Evolutionary conservation across 179 eudicot species (phyloP).

Genomic region (Vitellaria paradoxa): DNA sequence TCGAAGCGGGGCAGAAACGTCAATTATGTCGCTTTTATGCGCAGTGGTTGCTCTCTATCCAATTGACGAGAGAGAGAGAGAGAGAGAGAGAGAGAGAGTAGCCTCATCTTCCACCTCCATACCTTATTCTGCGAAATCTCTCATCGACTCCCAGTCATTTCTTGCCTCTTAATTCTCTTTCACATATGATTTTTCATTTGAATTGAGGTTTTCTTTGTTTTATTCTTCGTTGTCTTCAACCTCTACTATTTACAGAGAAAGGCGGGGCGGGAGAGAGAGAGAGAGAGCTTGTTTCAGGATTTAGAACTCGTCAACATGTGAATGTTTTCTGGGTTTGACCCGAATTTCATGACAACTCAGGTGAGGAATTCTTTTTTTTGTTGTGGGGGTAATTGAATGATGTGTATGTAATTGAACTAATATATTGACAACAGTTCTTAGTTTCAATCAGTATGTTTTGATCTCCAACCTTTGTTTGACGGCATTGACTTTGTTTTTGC

Average conservation of each 20-base stretch:
- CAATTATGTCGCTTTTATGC: neutral
- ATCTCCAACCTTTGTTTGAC: neutral
- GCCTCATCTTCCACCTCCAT: conserved; percentile 9
- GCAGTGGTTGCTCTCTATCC: conserved; percentile 5
- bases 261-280: neutral
- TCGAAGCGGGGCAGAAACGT: conserved; percentile 18
- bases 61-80: neutral
- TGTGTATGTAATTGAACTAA: neutral
- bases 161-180: neutral
- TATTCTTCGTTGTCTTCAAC: neutral
- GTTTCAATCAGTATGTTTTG: neutral
- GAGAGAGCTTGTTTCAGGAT: conserved; percentile 1
- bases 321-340: conserved; percentile 8
- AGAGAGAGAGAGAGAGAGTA: neutral
- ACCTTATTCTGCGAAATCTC: conserved; percentile 26
- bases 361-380: conserved; percentile 12
- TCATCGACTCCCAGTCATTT: neutral
- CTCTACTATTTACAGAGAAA: neutral
- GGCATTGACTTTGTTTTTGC: conserved; percentile 2
- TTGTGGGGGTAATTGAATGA: neutral
- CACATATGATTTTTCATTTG: neutral
- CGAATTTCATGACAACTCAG: conserved; percentile 16
- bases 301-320: neutral
- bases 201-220: neutral
- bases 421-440: neutral